Conservation (phyloP, 345 rosid genomes). For the Hypericum androsaemum region DNA sequence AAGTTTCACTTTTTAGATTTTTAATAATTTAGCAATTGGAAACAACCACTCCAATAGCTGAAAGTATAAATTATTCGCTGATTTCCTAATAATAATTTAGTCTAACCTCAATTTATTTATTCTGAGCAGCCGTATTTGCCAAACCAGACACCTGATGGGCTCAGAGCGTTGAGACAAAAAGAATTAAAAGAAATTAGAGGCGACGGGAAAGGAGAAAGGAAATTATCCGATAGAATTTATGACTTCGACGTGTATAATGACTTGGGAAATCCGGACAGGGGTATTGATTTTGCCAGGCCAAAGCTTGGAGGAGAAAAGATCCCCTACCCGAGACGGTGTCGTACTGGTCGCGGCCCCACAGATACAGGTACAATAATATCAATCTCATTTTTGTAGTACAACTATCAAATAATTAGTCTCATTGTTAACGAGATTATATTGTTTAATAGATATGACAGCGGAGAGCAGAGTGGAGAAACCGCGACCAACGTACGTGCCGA, state of each 20-base stretch:
- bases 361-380: conserved; percentile 38
- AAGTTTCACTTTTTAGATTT: too few species aligned
- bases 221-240: conserved; percentile 70
- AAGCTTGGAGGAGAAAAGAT: conserved; percentile 53
- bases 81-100: background rate
- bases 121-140: conserved; percentile 79
- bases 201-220: conserved; percentile 56
- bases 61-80: background rate
- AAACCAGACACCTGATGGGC: conserved; percentile 66
- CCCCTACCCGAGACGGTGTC: conserved; percentile 90
- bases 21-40: too few species aligned
- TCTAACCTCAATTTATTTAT: conserved; percentile 2
- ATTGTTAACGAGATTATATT: background rate
- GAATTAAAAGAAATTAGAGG: conserved; percentile 69
- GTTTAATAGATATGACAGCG: conserved; percentile 39
- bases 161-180: conserved; percentile 51
- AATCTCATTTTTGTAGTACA: background rate
- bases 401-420: background rate
- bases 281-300: conserved; percentile 51
- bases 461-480: conserved; percentile 96
- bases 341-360: conserved; percentile 61
- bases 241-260: conserved; percentile 85
- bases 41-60: background rate
- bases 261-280: conserved; percentile 84
- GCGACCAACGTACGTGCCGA: conserved; percentile 74